These are phyloP conservation scores for Brassica nigra DNA, from an alignment of 345 rosid genomes.

Conservation along the genomic window DNA sequence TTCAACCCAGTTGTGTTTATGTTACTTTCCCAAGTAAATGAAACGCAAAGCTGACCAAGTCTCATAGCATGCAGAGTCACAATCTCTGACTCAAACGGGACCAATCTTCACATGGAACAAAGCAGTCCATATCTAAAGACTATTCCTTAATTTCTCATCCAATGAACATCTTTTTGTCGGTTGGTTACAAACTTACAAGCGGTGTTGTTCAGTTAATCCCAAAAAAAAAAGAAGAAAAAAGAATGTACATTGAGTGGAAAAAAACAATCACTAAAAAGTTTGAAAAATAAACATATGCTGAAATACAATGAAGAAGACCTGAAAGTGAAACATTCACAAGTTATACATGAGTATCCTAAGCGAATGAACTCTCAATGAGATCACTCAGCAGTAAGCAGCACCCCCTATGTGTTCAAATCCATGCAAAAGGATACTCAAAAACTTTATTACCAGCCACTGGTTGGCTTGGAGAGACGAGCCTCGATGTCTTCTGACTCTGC, in stretches of 20 bases:
- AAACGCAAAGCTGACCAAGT: not conserved
- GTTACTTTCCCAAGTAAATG: not conserved
- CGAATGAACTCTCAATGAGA: not conserved
- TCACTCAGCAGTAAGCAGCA: not conserved
- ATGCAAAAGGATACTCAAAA: not conserved
- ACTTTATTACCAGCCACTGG: not conserved
- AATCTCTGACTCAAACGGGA: not conserved
- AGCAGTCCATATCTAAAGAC: not conserved
- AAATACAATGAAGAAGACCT: not conserved
- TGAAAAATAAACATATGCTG: not conserved
- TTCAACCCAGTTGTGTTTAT: not conserved
- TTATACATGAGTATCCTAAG: not conserved
- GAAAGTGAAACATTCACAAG: not conserved
- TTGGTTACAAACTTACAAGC: not conserved
- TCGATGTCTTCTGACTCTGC: conserved; percentile 17
- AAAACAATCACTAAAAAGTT: not conserved
- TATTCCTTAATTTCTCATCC: not conserved
- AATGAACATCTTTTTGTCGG: not conserved
- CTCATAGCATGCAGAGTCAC: not conserved
- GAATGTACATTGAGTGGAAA: not conserved
- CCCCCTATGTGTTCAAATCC: not conserved
- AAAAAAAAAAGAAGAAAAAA: not conserved
- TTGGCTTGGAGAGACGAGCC: conserved; percentile 10
- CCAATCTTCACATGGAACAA: not conserved
- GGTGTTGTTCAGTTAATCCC: not conserved